phyloP scores from a whole-genome alignment of 164 flowering plant species.

The Liquidambar formosana region DNA sequence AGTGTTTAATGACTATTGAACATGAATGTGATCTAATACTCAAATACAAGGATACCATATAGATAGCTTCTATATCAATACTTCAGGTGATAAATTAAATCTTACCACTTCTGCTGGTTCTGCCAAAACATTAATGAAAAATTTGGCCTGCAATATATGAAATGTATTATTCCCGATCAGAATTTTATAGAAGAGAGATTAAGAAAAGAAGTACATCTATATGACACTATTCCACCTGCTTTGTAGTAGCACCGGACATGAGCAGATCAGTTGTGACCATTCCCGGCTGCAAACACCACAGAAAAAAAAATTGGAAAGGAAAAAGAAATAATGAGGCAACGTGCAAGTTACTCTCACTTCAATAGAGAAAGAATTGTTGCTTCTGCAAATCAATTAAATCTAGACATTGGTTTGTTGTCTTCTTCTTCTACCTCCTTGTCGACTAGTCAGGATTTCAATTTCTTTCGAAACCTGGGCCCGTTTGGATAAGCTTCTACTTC shows the following conservation, averaged over 20 bases:
- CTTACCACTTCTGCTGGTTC: constrained; percentile 95
- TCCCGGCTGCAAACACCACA: constrained; percentile 71
- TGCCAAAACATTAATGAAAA: constrained; percentile 90
- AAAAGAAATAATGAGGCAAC: background rate
- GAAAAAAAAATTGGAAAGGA: background rate
- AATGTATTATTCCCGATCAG: background rate
- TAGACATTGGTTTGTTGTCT: too few relatives aligned
- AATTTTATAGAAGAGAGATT: constrained; percentile 1
- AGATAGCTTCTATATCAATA: background rate
- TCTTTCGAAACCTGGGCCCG: too few relatives aligned
- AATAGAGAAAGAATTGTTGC: too few relatives aligned
- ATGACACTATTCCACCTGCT: constrained; percentile 56
- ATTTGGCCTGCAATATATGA: constrained; percentile 73
- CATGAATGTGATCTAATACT: background rate
- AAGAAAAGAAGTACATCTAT: background rate
- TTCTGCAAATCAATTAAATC: too few relatives aligned
- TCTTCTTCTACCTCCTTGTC: too few relatives aligned
- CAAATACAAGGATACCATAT: background rate
- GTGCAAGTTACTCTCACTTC: background rate
- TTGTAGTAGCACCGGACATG: constrained; percentile 92
- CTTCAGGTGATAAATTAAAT: background rate
- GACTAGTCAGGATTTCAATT: too few relatives aligned
- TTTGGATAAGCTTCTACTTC: too few relatives aligned
- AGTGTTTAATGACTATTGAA: background rate
- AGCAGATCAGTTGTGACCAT: constrained; percentile 99